Percentiles rank a stretch among this genome's conserved stretches.
phyloP scores from a whole-genome alignment of 306 rosid genomes.

The Leucaena leucocephala region DNA sequence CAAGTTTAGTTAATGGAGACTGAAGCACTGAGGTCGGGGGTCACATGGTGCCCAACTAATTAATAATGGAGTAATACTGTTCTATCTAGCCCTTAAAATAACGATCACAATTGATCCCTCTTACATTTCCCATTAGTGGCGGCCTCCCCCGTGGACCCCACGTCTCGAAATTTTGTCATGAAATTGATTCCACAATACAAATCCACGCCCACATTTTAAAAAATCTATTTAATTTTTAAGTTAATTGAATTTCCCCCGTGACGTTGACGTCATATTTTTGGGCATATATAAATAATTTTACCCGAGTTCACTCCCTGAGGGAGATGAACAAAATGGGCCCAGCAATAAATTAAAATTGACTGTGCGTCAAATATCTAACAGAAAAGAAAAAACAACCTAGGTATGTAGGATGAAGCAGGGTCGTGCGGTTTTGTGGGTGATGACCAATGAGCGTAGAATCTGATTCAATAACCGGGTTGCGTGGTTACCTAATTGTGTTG shows the following conservation, averaged over 20 bases:
- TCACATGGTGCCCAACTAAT: constrained; percentile 6
- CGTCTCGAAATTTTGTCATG: too few species aligned
- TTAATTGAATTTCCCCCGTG: background rate
- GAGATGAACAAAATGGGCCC: background rate
- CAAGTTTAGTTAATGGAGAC: background rate
- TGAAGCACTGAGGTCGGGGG: background rate
- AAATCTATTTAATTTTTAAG: too few species aligned
- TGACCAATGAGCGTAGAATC: constrained; percentile 18
- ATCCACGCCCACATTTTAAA: too few species aligned
- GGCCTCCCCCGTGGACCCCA: background rate
- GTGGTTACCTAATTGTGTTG: constrained; percentile 19
- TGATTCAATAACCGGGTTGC: constrained; percentile 29
- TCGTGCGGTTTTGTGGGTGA: background rate
- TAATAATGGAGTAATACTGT: background rate
- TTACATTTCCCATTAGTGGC: background rate
- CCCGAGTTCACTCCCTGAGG: background rate
- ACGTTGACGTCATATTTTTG: too few species aligned
- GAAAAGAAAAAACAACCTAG: background rate
- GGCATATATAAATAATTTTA: too few species aligned
- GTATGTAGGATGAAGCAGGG: background rate
- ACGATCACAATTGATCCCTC: too few species aligned
- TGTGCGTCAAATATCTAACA: background rate
- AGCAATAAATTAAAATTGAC: background rate
- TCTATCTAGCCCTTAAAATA: background rate
- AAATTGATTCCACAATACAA: background rate